phyloP scores from a whole-genome alignment of 768 basidiomycete genomes.

The Kondoa subrosea region DNA sequence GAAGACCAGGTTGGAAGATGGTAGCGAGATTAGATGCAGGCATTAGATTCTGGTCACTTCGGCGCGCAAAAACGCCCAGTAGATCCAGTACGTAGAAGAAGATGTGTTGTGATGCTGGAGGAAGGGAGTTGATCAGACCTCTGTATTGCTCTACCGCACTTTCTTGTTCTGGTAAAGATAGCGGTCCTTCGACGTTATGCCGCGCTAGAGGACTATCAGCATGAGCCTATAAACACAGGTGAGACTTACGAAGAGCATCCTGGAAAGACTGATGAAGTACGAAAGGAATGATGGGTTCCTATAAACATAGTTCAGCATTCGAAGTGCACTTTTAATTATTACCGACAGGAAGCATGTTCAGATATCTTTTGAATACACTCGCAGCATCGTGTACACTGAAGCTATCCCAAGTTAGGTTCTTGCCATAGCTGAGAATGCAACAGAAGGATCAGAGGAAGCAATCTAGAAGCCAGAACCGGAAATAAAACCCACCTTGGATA shows the following conservation, averaged over 20 bases:
- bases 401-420: slow-evolving; percentile 74
- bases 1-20: slow-evolving; percentile 87
- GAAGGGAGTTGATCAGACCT: slow-evolving; percentile 63
- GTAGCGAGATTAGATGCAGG: slow-evolving; percentile 86
- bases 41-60: slow-evolving; percentile 86
- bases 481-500: slow-evolving; percentile 59
- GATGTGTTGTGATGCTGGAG: slow-evolving; percentile 82
- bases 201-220: not conserved
- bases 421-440: slow-evolving; percentile 56
- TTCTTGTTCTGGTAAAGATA: not conserved
- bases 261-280: slow-evolving; percentile 83
- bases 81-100: slow-evolving; percentile 91
- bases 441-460: not conserved
- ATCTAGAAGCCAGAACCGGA: slow-evolving; percentile 12
- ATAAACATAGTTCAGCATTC: slow-evolving; percentile 7
- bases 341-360: slow-evolving; percentile 90
- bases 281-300: slow-evolving; percentile 92
- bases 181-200: not conserved
- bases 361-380: slow-evolving; percentile 83
- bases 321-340: slow-evolving; percentile 1
- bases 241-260: slow-evolving; percentile 48
- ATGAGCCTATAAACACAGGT: not conserved
- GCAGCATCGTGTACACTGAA: slow-evolving; percentile 96
- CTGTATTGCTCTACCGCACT: slow-evolving; percentile 56
- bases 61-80: slow-evolving; percentile 81